Evolutionary conservation across 2,329 filamentous ascomycete species (phyloP).

Genomic region (Zopfia rhizophila): DNA sequence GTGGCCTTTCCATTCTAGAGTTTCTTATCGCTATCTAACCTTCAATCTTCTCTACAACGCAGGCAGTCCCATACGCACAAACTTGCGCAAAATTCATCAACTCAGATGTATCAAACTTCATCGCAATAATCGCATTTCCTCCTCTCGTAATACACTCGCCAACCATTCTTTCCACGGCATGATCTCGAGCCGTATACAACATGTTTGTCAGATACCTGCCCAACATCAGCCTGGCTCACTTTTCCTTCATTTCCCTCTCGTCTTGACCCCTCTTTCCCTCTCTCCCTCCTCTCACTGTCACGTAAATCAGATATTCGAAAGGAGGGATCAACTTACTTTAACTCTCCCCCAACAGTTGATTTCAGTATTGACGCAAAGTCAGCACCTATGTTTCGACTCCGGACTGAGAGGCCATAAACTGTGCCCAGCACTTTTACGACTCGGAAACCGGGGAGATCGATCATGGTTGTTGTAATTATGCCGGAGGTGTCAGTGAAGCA

Average conservation of each 20-base stretch:
- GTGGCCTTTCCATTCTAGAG: too few species aligned
- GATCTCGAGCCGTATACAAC: constrained; percentile 20
- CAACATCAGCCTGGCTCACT: background rate
- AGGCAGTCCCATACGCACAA: constrained; percentile 26
- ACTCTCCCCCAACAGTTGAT: constrained; percentile 68
- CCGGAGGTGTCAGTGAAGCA: constrained; percentile 69
- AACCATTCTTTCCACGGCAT: constrained; percentile 25
- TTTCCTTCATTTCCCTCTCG: too few species aligned
- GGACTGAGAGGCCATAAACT: constrained; percentile 67
- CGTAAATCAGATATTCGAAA: too few species aligned
- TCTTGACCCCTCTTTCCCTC: too few species aligned
- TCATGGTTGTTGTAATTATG: constrained; percentile 71
- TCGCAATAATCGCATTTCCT: constrained; percentile 24
- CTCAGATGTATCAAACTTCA: constrained; percentile 23
- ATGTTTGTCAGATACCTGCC: constrained; percentile 14
- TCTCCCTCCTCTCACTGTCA: too few species aligned
- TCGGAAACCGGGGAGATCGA: constrained; percentile 70
- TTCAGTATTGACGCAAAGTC: constrained; percentile 67
- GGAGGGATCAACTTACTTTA: constrained; percentile 44
- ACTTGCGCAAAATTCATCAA: constrained; percentile 21
- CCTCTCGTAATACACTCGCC: constrained; percentile 17
- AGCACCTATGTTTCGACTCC: constrained; percentile 68
- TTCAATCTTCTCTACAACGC: constrained; percentile 23
- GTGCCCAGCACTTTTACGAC: constrained; percentile 67
- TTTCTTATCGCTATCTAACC: too few species aligned